phyloP scores from a whole-genome alignment of 176 grass and related monocot species.

The Zea luxurians region DNA sequence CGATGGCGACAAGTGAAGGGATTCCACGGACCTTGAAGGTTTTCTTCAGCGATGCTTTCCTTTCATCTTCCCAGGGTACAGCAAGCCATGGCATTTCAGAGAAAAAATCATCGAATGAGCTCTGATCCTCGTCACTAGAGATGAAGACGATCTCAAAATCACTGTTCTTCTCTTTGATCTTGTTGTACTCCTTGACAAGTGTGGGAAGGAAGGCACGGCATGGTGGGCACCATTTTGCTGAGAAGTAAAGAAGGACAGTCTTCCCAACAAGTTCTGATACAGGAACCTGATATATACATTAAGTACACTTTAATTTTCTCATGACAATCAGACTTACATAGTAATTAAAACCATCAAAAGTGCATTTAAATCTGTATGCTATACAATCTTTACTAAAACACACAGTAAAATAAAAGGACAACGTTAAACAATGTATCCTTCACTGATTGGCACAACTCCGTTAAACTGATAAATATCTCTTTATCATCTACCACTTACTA shows the following conservation, averaged over 20 bases:
- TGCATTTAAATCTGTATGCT: conserved; percentile 6
- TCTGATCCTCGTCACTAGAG: conserved; percentile 67
- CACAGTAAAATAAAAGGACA: not conserved
- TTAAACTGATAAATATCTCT: not conserved
- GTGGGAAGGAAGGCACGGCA: conserved; percentile 74
- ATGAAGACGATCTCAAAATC: conserved; percentile 83
- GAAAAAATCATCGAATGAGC: conserved; percentile 65
- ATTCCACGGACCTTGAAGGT: conserved; percentile 54
- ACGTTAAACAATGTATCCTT: not conserved
- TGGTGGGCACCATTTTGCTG: conserved; percentile 65
- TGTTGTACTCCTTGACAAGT: conserved; percentile 64
- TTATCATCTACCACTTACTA: not conserved
- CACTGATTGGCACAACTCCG: not conserved
- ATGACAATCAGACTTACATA: too few species aligned
- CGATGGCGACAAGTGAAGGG: conserved; percentile 74
- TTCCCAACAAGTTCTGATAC: conserved; percentile 78
- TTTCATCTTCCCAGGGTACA: conserved; percentile 66
- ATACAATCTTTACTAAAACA: not conserved
- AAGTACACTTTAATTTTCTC: conserved; percentile 13
- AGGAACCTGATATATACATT: conserved; percentile 49
- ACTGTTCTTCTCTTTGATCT: conserved; percentile 68
- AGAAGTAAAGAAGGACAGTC: conserved; percentile 89
- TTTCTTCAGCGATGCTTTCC: conserved; percentile 48
- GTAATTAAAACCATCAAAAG: not conserved
- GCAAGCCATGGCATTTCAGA: conserved; percentile 85